Conservation (phyloP, 805 yeast genomes). For the Wickerhamiella allomyrinae region DNA sequence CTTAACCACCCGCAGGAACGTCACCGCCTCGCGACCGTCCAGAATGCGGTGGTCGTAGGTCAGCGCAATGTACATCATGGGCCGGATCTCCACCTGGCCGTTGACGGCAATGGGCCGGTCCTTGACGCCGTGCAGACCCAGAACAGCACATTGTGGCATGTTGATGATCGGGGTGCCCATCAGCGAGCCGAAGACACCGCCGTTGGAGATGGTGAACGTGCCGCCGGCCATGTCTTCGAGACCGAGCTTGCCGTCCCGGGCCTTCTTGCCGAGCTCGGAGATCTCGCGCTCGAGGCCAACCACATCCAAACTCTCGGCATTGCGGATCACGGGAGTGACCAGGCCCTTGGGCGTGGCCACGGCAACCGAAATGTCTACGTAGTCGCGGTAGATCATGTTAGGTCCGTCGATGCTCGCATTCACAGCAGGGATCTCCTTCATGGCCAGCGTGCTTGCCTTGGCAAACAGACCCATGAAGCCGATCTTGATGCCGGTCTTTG, state of each 20-base stretch:
- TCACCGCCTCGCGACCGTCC: constrained; percentile 98
- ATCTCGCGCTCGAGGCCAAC: constrained; percentile 86
- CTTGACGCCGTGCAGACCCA: constrained; percentile 94
- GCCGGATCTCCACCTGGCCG: constrained; percentile 92
- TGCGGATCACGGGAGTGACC: constrained; percentile 95
- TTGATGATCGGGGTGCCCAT: constrained; percentile 98
- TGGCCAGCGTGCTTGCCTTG: constrained; percentile 82
- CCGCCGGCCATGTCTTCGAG: constrained; percentile 99
- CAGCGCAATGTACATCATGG: constrained; percentile 98
- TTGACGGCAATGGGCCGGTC: constrained; percentile 94
- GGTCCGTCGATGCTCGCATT: constrained; percentile 79
- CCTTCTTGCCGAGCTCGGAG: constrained; percentile 66
- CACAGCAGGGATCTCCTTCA: constrained; percentile 87
- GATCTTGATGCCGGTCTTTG: constrained; percentile 83
- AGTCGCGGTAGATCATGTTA: constrained; percentile 81
- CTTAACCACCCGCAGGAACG: constrained; percentile 89
- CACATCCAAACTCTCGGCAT: constrained; percentile 80
- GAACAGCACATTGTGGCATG: constrained; percentile 95
- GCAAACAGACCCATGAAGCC: constrained; percentile 99
- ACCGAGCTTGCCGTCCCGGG: constrained; percentile 92
- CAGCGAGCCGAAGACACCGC: constrained; percentile 96
- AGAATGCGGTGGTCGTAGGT: constrained; percentile 96
- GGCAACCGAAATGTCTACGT: constrained; percentile 88
- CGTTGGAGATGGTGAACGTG: constrained; percentile 96
- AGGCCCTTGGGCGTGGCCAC: constrained; percentile 99